phyloP scores from a whole-genome alignment of 1,139 yeast species.

The Lodderomyces parapsilosis region DNA sequence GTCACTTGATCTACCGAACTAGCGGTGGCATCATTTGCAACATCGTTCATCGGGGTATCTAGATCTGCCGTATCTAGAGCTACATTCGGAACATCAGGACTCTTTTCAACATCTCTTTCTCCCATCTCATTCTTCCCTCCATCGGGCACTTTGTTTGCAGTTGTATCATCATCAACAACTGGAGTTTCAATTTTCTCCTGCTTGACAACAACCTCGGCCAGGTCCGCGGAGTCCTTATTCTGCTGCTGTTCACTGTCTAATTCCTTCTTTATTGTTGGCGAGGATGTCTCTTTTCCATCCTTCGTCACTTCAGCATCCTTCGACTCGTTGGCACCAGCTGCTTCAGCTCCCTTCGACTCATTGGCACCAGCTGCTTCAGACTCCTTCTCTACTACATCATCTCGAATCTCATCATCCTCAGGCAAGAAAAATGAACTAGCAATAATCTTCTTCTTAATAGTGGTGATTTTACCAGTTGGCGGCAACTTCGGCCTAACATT shows the following conservation, averaged over 20 bases:
- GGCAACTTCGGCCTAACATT: conserved; percentile 84
- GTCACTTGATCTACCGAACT: background rate
- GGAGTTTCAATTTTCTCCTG: background rate
- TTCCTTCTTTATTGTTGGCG: background rate
- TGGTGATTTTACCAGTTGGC: conserved; percentile 85
- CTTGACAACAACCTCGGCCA: background rate
- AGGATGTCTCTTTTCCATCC: background rate
- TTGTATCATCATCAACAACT: background rate
- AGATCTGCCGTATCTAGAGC: conserved; percentile 8
- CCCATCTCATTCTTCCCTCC: background rate
- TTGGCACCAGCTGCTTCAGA: conserved; percentile 2
- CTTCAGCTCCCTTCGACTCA: background rate
- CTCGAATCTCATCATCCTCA: conserved; percentile 19
- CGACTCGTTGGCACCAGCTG: background rate
- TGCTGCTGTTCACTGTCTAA: background rate
- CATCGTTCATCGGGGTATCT: background rate
- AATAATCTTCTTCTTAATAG: conserved; percentile 62
- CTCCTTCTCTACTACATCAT: conserved; percentile 4
- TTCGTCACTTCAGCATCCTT: background rate
- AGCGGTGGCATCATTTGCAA: background rate
- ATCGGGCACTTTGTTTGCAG: background rate
- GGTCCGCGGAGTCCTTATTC: background rate
- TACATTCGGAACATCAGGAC: conserved; percentile 6
- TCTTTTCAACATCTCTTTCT: background rate
- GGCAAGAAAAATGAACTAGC: conserved; percentile 49